Base-by-base conservation (phyloP, 2,329 filamentous ascomycete species). In the Cordyceps tenuipes region DNA sequence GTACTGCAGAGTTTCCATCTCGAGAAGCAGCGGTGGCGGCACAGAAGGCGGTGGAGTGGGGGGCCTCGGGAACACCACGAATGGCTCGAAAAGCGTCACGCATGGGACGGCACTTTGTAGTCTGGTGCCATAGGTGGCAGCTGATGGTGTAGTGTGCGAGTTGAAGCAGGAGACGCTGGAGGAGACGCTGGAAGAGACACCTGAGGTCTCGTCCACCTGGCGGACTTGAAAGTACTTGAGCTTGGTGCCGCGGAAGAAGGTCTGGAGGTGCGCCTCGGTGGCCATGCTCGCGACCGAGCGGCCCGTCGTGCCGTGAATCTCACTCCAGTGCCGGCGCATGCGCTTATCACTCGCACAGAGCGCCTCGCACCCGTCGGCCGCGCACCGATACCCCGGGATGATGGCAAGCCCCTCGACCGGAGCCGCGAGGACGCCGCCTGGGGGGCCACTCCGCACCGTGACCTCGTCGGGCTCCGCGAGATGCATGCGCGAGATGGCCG, bases 201-300 rank as follows among this genome's bases (percentile, higher is more conserved):
- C 23, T 3, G 23, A 23, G 23, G 23, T 23, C 23, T 7, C 4
- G 34, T 52, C 50, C 13, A 39, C 34, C 50, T 8, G 29, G 29
- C 43, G 26, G 46, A 75, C 71, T 59, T 73, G 68, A 54, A 75
- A 75, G 60, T 75, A 74, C 39, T 64, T 66, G 13, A 74, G 36
- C 63, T 73, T 73, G 1, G 70, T 74, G 5, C 72, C 72, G 5
- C 70, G 62, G 39, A 74, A 75, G 62, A 74, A 73, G 0, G 72
- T 74, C 63, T 74, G 71, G n/a, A 74, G 63, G 17, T 61, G 65
- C 12, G 66, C 68, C 10, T 64, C 46, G 19, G 60, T 50, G 17
- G 65, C 62, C 47, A 63, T 63, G 8, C 61, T 15, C 3, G 60
- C 47, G 3, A 57, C n/a, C 48, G 54, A 41, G 19, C 65, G 61